A percentile compares a stretch with the other conserved stretches of the same genome.
Conservation (phyloP, 2,329 filamentous ascomycete species). For the Thelonectria olida region DNA sequence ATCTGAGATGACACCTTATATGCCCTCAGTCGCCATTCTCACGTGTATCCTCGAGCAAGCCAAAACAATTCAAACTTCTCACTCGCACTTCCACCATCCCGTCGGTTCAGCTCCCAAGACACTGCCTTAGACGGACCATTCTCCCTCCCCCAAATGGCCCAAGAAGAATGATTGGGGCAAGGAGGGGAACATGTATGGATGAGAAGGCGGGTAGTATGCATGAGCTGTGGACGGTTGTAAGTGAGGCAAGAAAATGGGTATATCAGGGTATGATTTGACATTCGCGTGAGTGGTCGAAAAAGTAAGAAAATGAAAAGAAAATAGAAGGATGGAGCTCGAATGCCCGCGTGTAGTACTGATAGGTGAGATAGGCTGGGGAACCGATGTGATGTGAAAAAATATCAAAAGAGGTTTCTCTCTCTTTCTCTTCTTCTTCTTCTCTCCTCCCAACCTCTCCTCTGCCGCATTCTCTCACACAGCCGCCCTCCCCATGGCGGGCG, state of each 20-base stretch:
- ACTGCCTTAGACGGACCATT: too few relatives aligned
- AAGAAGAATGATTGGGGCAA: not conserved
- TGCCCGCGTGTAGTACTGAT: slow-evolving; percentile 14
- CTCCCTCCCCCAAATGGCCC: too few relatives aligned
- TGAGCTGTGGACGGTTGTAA: slow-evolving; percentile 11
- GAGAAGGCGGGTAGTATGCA: not conserved
- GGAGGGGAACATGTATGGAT: not conserved
- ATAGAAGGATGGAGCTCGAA: slow-evolving; percentile 1
- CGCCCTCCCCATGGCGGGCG: slow-evolving; percentile 25
- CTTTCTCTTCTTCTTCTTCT: slow-evolving; percentile 29
- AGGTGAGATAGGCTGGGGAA: slow-evolving; percentile 28
- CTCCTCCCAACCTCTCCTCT: slow-evolving; percentile 28
- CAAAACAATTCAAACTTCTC: too few relatives aligned
- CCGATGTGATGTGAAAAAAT: slow-evolving; percentile 32
- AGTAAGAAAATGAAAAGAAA: not conserved
- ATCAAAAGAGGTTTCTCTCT: slow-evolving; percentile 39
- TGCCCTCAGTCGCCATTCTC: too few relatives aligned
- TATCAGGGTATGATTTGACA: slow-evolving; percentile 17
- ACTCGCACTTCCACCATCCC: too few relatives aligned
- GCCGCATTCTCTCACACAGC: slow-evolving; percentile 21
- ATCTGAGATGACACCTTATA: too few relatives aligned
- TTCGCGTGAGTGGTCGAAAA: slow-evolving; percentile 19
- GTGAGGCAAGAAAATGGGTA: slow-evolving; percentile 11
- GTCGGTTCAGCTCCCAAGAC: too few relatives aligned
- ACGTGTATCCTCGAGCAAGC: too few relatives aligned